Evolutionary conservation across 371 early-diverging fungal genomes (phyloP).

Genomic region (Mortierella sp.): DNA sequence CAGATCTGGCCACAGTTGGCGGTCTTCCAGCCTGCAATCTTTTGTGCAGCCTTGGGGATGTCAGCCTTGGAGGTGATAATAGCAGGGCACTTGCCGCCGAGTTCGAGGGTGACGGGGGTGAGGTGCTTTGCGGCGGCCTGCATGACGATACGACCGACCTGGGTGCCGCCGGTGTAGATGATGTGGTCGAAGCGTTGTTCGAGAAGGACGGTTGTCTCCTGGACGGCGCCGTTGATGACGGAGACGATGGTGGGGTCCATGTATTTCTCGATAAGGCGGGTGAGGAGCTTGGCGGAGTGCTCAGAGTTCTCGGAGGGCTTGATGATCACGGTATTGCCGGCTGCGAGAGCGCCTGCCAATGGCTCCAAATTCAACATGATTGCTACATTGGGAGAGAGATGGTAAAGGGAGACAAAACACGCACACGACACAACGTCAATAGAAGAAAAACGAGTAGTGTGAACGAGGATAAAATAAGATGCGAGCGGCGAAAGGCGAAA

Average conservation of each 20-base stretch:
- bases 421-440: not conserved
- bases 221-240: conserved; percentile 84
- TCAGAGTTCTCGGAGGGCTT: conserved; percentile 89
- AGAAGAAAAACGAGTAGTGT: not conserved
- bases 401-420: too few species aligned
- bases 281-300: conserved; percentile 62
- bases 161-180: conserved; percentile 89
- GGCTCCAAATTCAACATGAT: conserved; percentile 63
- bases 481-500: not conserved
- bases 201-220: conserved; percentile 83
- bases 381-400: conserved; percentile 21
- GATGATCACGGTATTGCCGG: conserved; percentile 86
- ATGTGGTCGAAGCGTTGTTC: conserved; percentile 85
- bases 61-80: conserved; percentile 75
- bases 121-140: conserved; percentile 82
- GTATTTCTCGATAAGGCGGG: conserved; percentile 66
- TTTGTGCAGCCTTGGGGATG: conserved; percentile 72
- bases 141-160: conserved; percentile 85
- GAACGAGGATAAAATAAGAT: not conserved
- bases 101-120: conserved; percentile 86
- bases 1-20: conserved; percentile 89
- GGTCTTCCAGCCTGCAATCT: conserved; percentile 76
- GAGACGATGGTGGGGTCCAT: conserved; percentile 68
- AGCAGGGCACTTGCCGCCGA: conserved; percentile 91
- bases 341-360: conserved; percentile 81